Conservation (phyloP, 2,329 filamentous ascomycete genomes). For the Westerdykella sp. region DNA sequence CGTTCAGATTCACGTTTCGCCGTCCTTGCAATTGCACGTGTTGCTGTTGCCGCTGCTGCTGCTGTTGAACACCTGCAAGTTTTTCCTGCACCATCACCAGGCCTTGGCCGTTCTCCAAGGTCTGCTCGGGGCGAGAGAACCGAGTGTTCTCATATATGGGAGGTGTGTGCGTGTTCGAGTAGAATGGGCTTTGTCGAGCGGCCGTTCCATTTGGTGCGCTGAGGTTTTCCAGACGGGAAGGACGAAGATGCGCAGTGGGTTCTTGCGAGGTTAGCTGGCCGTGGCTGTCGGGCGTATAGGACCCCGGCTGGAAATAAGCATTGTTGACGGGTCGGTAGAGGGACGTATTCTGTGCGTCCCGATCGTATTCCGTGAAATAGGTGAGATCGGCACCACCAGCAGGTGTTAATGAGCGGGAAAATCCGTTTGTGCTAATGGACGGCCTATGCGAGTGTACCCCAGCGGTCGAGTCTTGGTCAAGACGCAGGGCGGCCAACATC, state of each 20-base stretch:
- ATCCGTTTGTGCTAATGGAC: slow-evolving; percentile 27
- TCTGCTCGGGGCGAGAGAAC: slow-evolving; percentile 39
- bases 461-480: slow-evolving; percentile 32
- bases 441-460: slow-evolving; percentile 27
- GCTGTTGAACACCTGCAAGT: slow-evolving; percentile 43
- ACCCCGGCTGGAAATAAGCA: slow-evolving; percentile 16
- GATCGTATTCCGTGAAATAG: slow-evolving; percentile 19
- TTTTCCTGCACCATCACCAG: slow-evolving; percentile 45
- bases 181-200: slow-evolving; percentile 44
- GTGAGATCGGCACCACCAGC: slow-evolving; percentile 14
- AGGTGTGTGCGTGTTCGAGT: slow-evolving; percentile 42
- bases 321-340: slow-evolving; percentile 15
- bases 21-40: not conserved
- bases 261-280: slow-evolving; percentile 19
- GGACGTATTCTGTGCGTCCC: slow-evolving; percentile 16
- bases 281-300: slow-evolving; percentile 33
- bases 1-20: not conserved
- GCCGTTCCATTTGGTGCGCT: slow-evolving; percentile 40
- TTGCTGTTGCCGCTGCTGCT: slow-evolving; percentile 33
- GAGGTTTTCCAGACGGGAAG: slow-evolving; percentile 40
- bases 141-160: slow-evolving; percentile 40
- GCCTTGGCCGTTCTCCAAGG: slow-evolving; percentile 40
- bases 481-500: slow-evolving; percentile 29
- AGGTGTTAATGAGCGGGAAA: slow-evolving; percentile 17
- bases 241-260: slow-evolving; percentile 15